Conservation (phyloP, 1,284 basidiomycete species). For the Malassezia slooffiae region DNA sequence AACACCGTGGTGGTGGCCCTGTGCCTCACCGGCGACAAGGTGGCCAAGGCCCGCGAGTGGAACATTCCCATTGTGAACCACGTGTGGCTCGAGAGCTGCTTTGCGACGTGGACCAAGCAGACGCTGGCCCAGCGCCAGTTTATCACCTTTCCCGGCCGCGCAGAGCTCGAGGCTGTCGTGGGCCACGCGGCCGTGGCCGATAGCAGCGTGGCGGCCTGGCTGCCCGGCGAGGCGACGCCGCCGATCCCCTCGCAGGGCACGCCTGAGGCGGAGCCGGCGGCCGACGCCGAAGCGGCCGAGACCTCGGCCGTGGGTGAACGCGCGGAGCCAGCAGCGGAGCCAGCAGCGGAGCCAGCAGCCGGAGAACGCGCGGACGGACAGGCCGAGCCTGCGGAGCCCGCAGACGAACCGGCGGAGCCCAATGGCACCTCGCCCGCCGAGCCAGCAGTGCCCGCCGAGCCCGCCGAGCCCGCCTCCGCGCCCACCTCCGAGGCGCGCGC, state of each 20-base stretch:
- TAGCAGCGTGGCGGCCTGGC: conserved; percentile 1
- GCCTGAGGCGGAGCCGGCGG: not conserved
- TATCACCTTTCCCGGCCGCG: conserved; percentile 14
- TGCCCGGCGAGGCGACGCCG: not conserved
- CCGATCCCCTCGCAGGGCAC: not conserved
- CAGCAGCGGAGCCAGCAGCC: not conserved
- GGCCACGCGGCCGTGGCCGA: conserved; percentile 6
- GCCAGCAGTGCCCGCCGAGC: too few relatives aligned
- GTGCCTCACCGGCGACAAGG: conserved; percentile 66
- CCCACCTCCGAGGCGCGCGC: too few relatives aligned
- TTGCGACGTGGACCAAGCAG: conserved; percentile 43
- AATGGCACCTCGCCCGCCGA: too few relatives aligned
- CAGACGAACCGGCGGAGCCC: too few relatives aligned
- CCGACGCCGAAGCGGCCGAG: too few relatives aligned
- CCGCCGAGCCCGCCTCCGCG: too few relatives aligned
- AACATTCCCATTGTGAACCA: conserved; percentile 76
- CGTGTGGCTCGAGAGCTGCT: conserved; percentile 77
- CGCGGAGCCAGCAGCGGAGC: too few relatives aligned
- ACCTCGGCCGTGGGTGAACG: too few relatives aligned
- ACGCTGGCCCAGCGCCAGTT: conserved; percentile 12
- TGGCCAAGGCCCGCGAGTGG: conserved; percentile 64
- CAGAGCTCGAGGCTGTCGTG: conserved; percentile 3
- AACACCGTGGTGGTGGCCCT: conserved; percentile 73
- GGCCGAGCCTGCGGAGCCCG: too few relatives aligned
- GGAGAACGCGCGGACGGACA: too few relatives aligned